phyloP scores from a whole-genome alignment of 2,329 filamentous ascomycete species.

The Fusarium begoniae region DNA sequence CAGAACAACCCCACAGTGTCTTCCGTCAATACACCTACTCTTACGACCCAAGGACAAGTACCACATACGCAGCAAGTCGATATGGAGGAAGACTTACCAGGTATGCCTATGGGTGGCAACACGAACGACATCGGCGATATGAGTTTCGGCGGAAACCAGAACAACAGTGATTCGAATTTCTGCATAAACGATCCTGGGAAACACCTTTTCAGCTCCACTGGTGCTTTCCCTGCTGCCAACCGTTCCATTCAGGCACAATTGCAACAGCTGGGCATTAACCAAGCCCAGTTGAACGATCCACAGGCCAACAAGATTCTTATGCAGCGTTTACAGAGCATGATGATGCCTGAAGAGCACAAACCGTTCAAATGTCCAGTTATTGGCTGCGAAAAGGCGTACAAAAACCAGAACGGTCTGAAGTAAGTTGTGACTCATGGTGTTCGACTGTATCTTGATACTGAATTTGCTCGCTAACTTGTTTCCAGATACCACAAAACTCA shows the following conservation, averaged over 20 bases:
- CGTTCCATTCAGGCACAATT: constrained; percentile 73
- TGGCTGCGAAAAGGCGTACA: constrained; percentile 98
- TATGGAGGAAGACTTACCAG: constrained; percentile 77
- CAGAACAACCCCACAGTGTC: constrained; percentile 97
- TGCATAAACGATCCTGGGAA: constrained; percentile 95
- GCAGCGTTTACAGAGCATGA: constrained; percentile 67
- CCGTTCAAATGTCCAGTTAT: constrained; percentile 98
- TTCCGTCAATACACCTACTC: constrained; percentile 93
- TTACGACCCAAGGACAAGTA: constrained; percentile 80
- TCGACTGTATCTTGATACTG: not conserved
- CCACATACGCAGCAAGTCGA: constrained; percentile 68
- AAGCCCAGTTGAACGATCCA: constrained; percentile 80
- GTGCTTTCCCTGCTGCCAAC: constrained; percentile 72
- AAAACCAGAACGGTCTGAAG: constrained; percentile 98
- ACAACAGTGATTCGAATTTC: constrained; percentile 56
- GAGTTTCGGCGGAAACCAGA: constrained; percentile 58
- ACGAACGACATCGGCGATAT: constrained; percentile 60
- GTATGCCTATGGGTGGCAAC: constrained; percentile 70
- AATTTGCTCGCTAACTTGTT: constrained; percentile 19
- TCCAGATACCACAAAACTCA: constrained; percentile 78
- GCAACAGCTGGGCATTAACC: constrained; percentile 78
- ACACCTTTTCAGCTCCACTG: constrained; percentile 87
- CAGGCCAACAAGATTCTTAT: constrained; percentile 72
- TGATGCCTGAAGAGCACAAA: constrained; percentile 90
- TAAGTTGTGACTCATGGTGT: constrained; percentile 58